Evolutionary conservation across 2,329 filamentous ascomycete genomes (phyloP), one percentile per base, ranked within the genome.

Genomic region (Aspergillus texensis): DNA sequence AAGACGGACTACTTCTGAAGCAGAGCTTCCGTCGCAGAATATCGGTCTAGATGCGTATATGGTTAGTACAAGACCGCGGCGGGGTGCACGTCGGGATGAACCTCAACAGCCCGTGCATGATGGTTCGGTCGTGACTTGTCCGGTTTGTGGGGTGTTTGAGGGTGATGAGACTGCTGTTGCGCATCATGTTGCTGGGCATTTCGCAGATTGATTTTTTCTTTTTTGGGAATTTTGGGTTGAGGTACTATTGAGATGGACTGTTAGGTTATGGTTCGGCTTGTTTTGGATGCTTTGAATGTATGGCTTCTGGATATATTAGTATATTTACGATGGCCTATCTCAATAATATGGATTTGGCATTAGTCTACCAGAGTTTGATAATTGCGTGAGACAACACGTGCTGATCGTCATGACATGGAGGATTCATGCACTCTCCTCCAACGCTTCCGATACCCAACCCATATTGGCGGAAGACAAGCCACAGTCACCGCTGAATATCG

Each of bases 41-140:
- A 53, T 67, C 19, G 58, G 64, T 9, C 46, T 67, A 45, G 66
- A 66, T 52, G 66, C 66, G 5, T 67, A 66, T 39, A 62, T 67
- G 14, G 58, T 52, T 16, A 26, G 28, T 57, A 39, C n/a, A 36
- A 60, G 58, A 24, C 32, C 60, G n/a, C 64, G 60, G 12, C 57
- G 48, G 21, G 39, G 39, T 41, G 16, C 39, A 19, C 39, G 39
- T 41, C 39, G 19, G 9, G 43, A 21, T 46, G 43, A 24, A 24
- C 6, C 43, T 21, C 43, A 46, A 6, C 21, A 46, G 14, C 39
- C 39, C 39, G 39, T 41, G 19, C 39, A n/a, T 4, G 21, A 46
- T 46, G 43, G 11, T 12, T 14, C 43, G 12, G 43, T 24, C 4
- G 43, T 46, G 43, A 46, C 43, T 3, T 46, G 43, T 24, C 43